These are phyloP conservation scores for Sporothrix curviconia DNA, from an alignment of 2,329 filamentous ascomycete genomes.

Conservation along the genomic window DNA sequence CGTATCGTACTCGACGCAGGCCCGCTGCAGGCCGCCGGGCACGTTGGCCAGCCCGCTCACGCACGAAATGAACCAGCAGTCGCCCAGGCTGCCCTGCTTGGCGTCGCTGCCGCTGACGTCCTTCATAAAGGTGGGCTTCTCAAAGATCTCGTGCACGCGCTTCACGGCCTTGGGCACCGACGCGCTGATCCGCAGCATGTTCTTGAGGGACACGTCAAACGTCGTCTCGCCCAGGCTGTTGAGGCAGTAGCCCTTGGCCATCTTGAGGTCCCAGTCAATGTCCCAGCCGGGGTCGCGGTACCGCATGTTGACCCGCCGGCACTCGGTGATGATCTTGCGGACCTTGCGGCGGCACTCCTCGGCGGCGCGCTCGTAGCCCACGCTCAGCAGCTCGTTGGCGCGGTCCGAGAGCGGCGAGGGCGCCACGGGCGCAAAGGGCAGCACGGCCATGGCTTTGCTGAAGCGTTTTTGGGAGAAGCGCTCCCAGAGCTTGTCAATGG, in stretches of 20 bases:
- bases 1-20: constrained; percentile 70
- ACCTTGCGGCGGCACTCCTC: constrained; percentile 59
- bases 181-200: constrained; percentile 40
- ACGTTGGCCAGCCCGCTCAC: constrained; percentile 72
- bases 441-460: constrained; percentile 57
- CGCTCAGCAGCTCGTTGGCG: constrained; percentile 53
- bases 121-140: constrained; percentile 61
- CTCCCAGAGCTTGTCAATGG: constrained; percentile 62
- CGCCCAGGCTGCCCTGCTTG: constrained; percentile 69
- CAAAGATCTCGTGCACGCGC: constrained; percentile 66
- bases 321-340: constrained; percentile 56
- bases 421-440: constrained; percentile 56
- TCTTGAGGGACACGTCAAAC: constrained; percentile 39
- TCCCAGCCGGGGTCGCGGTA: constrained; percentile 63
- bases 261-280: constrained; percentile 61
- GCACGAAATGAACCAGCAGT: constrained; percentile 78
- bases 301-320: constrained; percentile 68
- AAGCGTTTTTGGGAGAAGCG: constrained; percentile 55
- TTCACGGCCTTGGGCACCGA: constrained; percentile 67
- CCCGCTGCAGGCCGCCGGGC: constrained; percentile 59
- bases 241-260: constrained; percentile 50
- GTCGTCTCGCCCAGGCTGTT: constrained; percentile 46
- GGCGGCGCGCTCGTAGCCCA: constrained; percentile 57
- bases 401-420: constrained; percentile 44
- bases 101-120: constrained; percentile 66